Evolutionary conservation across 805 yeast genomes (phyloP), one percentile per base, ranked within the genome.

Genomic region (Wickerhamiella parazyma): DNA sequence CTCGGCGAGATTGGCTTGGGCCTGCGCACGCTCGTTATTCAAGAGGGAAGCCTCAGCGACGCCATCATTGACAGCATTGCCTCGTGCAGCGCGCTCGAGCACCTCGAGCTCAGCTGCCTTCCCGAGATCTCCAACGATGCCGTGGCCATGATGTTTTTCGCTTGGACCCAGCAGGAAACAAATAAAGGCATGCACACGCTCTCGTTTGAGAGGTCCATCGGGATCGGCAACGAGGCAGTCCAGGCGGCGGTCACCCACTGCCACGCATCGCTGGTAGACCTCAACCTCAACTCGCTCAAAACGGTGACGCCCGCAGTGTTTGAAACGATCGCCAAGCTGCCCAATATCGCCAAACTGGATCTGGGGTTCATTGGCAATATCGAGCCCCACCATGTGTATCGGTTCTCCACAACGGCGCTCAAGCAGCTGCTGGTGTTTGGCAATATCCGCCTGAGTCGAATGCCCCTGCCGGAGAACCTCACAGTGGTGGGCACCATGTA

Each of bases 341-440:
- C 86, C 1, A 69, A 77, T 22, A 62, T 89, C 35, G 75, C 84
- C 0, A 70, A 74, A 26, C 52, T 83, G 14, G 91, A 89, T 58
- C 56, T 77, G 11, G 93, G 96, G 0, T 89, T 89, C 61, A 82
- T 85, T 2, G 66, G 93, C 33, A 66, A 75, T 17, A 71, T 84
- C 10, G 85, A 85, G 55, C 84, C 89, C 59, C 70, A 68, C 16
- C 70, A 75, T 0, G 58, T 87, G n/a, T 72, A 71, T 20, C 54
- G 70, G 22, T 51, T 85, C 17, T 70, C 80, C 2, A 68, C 71
- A 49, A 71, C 76, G 0, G 72, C 72, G 38, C 61, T 89, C 45
- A 68, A 70, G 37, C 67, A 81, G 12, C 56, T 89, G 44, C 93
- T 84, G 53, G 87, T 84, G 12, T 85, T 78, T 58, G 95, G 95